Base-by-base conservation (phyloP, 495 filamentous ascomycete species). In the Elaphomyces granulatus region DNA sequence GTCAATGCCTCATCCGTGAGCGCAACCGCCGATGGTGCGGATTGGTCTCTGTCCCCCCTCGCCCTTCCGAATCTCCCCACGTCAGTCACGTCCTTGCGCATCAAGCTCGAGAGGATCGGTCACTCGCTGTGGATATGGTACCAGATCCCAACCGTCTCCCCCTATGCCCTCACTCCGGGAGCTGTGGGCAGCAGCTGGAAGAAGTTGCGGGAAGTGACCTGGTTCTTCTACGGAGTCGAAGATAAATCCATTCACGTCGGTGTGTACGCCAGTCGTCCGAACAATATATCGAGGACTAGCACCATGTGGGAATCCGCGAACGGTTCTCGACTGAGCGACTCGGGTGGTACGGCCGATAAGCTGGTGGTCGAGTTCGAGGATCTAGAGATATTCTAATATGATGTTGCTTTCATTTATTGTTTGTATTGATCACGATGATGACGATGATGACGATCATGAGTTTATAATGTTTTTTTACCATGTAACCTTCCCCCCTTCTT, bases 211-310 rank as follows among this genome's bases (percentile, higher is more conserved):
- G 71, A 75, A 48, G 69, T 75, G 19, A 71, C 68, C 7, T 73
- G 69, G 67, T 75, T 75, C 47, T 75, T 75, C 45, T 74, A 69
- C 50, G 70, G 70, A 8, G 67, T 74, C 12, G 70, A 75, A 44
- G 70, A 75, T 43, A 75, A 75, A 50, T 67, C 59, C 32, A 58
- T 75, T 15, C 60, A 71, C 42, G 68, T 75, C 19, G 71, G 71
- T 3, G 68, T 71, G 14, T 74, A 74, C 54, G 71, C 71, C 17
- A 68, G 66, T 50, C 60, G 71, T 28, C 71, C 71, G 43, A 66
- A 61, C 31, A 62, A 45, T 40, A 32, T 61, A 14, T 49, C 46
- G 17, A 47, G 55, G 15, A 52, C 49, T 3, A 44, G 50, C 16
- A 64, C 59, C 6, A 55, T 66, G 52, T 72, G 59, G 52, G 61